Base-by-base conservation (phyloP, 176 grass and related monocot species). In the Hordeum marinum region DNA sequence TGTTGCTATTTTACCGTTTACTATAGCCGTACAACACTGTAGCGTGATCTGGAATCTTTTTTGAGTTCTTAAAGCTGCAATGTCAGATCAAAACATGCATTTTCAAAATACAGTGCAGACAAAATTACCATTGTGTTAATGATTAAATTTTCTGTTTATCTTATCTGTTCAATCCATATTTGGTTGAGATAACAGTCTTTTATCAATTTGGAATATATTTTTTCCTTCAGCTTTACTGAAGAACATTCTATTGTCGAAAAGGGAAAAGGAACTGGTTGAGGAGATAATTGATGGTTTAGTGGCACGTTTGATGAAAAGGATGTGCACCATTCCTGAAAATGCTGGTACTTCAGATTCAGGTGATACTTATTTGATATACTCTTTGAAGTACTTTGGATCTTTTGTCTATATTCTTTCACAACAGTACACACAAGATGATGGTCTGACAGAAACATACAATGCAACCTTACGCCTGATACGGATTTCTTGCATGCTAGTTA, bases 251-350 rank as follows among this genome's bases (percentile, higher is more conserved):
- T 82, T 75, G 52, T 92, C 78, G 32, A 83, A 93, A 92, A 86
- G 81, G 73, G 85, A 95, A 39, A 85, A 24, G 17, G 89, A 94
- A 60, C 41, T 88, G 64, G 57, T 92, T 87, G 93, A 93, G 89
- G 96, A 95, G 79, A 90, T 90, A 63, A 86, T 88, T 3, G 86
- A 95, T 93, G 88, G 91, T 80, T 89, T 98, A 39, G 85, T 95
- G 35, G 24, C 84, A 77, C 91, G 87, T 71, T 82, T 98, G 77
- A 92, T 95, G 63, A 98, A 93, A 90, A 92, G 91, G 89, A 98
- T 98, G 96, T 94, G 93, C 79, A 61, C 63, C 8, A 27, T 84
- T 68, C 78, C 82, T 82, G 90, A 86, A 88, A 90, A 63, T 87
- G 27, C 78, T 83, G 72, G 78, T 76, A 89, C 75, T 76, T 76